These are phyloP conservation scores for Fusarium compactum DNA, from an alignment of 2,329 filamentous ascomycete genomes.

Conservation along the genomic window DNA sequence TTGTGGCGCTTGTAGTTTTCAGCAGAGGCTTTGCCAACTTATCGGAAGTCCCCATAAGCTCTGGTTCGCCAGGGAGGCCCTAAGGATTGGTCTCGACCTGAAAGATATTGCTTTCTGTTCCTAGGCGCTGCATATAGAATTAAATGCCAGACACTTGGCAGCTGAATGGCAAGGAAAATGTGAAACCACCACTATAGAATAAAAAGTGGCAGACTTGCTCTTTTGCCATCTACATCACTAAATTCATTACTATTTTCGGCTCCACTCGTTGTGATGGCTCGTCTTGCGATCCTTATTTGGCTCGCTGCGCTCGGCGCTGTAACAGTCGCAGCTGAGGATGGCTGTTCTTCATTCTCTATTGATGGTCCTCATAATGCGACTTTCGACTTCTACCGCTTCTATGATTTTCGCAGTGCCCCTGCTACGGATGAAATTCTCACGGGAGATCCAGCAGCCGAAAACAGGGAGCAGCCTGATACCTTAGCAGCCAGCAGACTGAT, in stretches of 20 bases:
- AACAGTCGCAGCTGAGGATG: not conserved
- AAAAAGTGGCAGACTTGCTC: not conserved
- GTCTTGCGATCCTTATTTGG: not conserved
- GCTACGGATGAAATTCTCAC: not conserved
- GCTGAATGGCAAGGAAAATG: not conserved
- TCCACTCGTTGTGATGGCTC: not conserved
- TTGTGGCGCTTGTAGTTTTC: not conserved
- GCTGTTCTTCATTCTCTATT: not conserved
- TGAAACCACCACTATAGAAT: not conserved
- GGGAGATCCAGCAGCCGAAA: not conserved
- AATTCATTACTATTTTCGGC: fast-evolving
- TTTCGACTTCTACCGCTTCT: slow-evolving; percentile 5
- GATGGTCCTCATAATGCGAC: not conserved
- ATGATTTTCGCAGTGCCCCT: not conserved
- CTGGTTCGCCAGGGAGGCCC: fast-evolving
- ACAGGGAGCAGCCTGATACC: not conserved
- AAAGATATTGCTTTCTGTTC: no score
- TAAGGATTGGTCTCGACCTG: not conserved
- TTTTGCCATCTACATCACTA: not conserved
- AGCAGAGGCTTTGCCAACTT: not conserved
- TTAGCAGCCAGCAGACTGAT: not conserved
- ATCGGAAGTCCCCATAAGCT: not conserved
- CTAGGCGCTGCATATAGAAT: not conserved
- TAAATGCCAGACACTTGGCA: not conserved
- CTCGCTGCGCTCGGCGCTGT: not conserved